These are phyloP conservation scores for Astraeus odoratus DNA, from an alignment of 768 basidiomycete species.

Conservation along the genomic window DNA sequence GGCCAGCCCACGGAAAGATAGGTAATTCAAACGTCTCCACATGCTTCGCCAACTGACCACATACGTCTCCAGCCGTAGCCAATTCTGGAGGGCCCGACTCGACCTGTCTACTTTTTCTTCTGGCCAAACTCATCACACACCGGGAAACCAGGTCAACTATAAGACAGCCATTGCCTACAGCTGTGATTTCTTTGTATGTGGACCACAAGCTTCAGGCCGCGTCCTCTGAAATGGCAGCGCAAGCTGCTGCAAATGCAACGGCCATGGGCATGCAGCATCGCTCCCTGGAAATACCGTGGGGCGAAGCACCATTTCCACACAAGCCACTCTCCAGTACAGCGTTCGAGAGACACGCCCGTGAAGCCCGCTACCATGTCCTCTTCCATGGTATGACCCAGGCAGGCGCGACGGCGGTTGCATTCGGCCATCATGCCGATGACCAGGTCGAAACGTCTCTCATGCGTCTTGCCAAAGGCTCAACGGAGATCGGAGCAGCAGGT, in stretches of 20 bases:
- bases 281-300: conserved; percentile 52
- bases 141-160: too few relatives aligned
- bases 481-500: conserved; percentile 51
- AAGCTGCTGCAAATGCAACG: conserved; percentile 37
- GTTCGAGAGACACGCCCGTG: conserved; percentile 53
- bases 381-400: conserved; percentile 38
- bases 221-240: conserved; percentile 49
- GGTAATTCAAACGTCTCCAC: conserved; percentile 26
- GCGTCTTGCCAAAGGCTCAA: conserved; percentile 55
- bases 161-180: conserved; percentile 13
- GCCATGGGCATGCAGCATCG: conserved; percentile 40
- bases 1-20: conserved; percentile 33
- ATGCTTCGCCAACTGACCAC: background rate
- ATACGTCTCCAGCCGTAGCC: conserved; percentile 47
- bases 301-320: conserved; percentile 40
- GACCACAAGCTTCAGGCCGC: conserved; percentile 62
- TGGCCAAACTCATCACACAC: conserved; percentile 37
- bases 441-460: conserved; percentile 78
- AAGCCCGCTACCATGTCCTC: conserved; percentile 49
- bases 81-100: conserved; percentile 84
- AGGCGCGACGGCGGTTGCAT: conserved; percentile 41
- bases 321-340: conserved; percentile 33
- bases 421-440: conserved; percentile 78
- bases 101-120: conserved; percentile 65
- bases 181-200: conserved; percentile 54